Percentiles rank a stretch among this genome's conserved stretches.
phyloP scores from a whole-genome alignment of 768 basidiomycete genomes.

The Tylopilus sp. region DNA sequence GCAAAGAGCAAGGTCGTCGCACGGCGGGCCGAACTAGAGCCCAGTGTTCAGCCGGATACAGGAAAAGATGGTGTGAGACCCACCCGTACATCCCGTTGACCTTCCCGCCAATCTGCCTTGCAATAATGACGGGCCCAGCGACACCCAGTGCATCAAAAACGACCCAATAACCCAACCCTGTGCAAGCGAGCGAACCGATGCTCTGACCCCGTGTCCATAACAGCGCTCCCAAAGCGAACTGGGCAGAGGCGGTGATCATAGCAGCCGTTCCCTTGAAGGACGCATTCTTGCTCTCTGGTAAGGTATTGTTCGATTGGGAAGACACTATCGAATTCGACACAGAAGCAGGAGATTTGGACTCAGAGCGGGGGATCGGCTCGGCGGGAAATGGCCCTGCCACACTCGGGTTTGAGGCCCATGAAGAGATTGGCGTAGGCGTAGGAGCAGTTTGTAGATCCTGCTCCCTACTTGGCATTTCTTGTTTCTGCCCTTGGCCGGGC shows the following conservation, averaged over 20 bases:
- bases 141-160: conserved; percentile 93
- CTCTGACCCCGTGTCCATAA: conserved; percentile 91
- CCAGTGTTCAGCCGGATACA: background rate
- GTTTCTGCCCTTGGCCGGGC: conserved; percentile 42
- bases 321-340: conserved; percentile 10
- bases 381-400: background rate
- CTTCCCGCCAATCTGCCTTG: conserved; percentile 36
- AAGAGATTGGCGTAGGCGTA: conserved; percentile 58
- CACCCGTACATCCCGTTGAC: conserved; percentile 55
- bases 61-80: conserved; percentile 35
- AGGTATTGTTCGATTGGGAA: background rate
- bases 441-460: conserved; percentile 54
- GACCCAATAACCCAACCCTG: conserved; percentile 93
- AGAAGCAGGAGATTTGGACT: conserved; percentile 23
- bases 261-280: conserved; percentile 23
- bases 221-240: conserved; percentile 66
- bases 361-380: conserved; percentile 19
- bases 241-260: conserved; percentile 29
- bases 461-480: conserved; percentile 14
- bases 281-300: conserved; percentile 6
- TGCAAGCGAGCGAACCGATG: conserved; percentile 79
- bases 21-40: conserved; percentile 55
- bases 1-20: conserved; percentile 78
- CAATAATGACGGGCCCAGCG: conserved; percentile 34
- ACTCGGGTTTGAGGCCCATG: conserved; percentile 59